Evolutionary conservation across 1,284 basidiomycete species (phyloP).

Genomic region (Moesziomyces sp.): DNA sequence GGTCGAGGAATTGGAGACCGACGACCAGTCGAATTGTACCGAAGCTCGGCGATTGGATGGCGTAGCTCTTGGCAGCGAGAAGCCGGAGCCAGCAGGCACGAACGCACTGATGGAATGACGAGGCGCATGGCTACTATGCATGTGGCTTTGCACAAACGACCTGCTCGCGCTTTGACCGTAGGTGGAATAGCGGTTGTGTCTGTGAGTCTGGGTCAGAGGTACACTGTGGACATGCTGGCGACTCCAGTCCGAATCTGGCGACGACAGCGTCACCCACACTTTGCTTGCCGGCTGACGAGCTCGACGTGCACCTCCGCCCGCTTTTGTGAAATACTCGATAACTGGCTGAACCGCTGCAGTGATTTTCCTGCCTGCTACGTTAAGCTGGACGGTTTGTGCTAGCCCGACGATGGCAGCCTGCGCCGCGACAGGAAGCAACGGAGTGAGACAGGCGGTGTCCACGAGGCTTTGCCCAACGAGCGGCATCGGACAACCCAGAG

Average conservation of each 20-base stretch:
- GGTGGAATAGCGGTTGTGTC: too few relatives aligned
- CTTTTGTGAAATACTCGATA: neutral
- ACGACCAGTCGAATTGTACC: too few relatives aligned
- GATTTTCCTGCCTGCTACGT: neutral
- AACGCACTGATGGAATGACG: too few relatives aligned
- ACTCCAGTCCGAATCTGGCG: neutral
- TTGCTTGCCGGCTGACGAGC: constrained; percentile 9
- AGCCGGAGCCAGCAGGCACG: too few relatives aligned
- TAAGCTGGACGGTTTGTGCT: constrained; percentile 17
- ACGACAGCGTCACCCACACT: constrained; percentile 24
- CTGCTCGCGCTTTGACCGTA: too few relatives aligned
- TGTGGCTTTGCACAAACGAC: too few relatives aligned
- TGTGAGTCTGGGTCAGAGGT: too few relatives aligned
- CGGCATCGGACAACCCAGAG: constrained; percentile 2
- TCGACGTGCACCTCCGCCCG: neutral
- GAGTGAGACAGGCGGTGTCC: constrained; percentile 18
- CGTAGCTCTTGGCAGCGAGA: too few relatives aligned
- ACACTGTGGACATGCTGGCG: too few relatives aligned
- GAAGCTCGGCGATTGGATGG: too few relatives aligned
- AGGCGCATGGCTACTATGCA: too few relatives aligned
- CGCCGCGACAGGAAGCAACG: constrained; percentile 23
- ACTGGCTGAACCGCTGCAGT: constrained; percentile 26
- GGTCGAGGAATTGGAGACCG: too few relatives aligned
- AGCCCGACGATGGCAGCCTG: constrained; percentile 26
- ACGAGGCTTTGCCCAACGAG: constrained; percentile 18